Evolutionary conservation across 2,329 filamentous ascomycete genomes (phyloP).

Genomic region (Thermothelomyces thermophilus): DNA sequence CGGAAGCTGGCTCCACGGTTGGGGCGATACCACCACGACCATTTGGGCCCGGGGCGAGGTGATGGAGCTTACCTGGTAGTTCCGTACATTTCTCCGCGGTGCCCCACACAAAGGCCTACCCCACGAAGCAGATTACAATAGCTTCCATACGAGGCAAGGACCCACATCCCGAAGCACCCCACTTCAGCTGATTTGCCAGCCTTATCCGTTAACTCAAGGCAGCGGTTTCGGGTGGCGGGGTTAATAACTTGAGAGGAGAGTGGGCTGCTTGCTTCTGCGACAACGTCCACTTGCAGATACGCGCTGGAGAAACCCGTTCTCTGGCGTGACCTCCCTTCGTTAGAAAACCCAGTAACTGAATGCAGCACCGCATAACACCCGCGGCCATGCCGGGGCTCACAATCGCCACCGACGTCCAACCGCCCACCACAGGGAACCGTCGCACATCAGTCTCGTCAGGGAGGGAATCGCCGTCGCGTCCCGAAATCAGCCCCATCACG

Average conservation of each 20-base stretch:
- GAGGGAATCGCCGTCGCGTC: conserved; percentile 40
- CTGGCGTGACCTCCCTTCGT: not conserved
- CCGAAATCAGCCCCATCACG: conserved; percentile 50
- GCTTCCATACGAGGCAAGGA: not conserved
- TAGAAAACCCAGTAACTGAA: not conserved
- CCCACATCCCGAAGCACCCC: not conserved
- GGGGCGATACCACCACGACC: too few species aligned
- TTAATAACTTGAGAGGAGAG: not conserved
- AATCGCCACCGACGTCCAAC: conserved; percentile 23
- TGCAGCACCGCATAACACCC: not conserved
- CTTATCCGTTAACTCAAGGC: not conserved
- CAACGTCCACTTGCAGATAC: too few species aligned
- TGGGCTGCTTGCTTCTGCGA: not conserved
- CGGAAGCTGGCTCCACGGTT: too few species aligned
- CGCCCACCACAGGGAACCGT: conserved; percentile 13
- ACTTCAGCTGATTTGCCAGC: not conserved
- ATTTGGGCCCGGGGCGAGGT: too few species aligned
- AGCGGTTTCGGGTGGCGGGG: not conserved
- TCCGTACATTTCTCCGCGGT: not conserved
- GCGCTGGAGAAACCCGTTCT: too few species aligned
- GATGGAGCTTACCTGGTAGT: not conserved
- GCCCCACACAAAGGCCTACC: too few species aligned
- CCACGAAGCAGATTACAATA: too few species aligned
- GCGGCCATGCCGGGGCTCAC: conserved; percentile 29
- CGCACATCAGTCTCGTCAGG: conserved; percentile 23